Base-by-base conservation (phyloP, 2,329 filamentous ascomycete genomes). In the Penicillium sp. region DNA sequence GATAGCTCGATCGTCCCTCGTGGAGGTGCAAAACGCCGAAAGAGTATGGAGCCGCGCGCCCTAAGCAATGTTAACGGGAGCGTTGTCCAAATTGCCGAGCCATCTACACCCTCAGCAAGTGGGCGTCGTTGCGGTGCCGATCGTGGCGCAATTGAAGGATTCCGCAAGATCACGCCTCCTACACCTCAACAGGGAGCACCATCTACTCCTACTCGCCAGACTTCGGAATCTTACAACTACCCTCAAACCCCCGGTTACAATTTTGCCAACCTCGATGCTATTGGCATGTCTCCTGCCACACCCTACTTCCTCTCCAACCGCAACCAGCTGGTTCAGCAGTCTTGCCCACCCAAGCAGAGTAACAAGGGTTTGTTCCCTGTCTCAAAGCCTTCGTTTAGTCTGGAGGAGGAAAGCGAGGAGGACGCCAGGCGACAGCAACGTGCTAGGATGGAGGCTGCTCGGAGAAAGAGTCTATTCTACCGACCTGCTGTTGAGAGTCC, bases 21-120 rank as follows among this genome's bases (percentile, higher is more conserved):
- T 2, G 88, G 88, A 16, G 87, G 88, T 8, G 83, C 82, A 46
- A 86, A 88, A 51, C 85, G 89, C 47, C 83, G 90, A 49, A 92
- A 91, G 79, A 90, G 86, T 63, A 92, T 93, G 88, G 89, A 92
- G 70, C 89, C 90, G 11, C 85, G 82, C 62, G 83, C 86, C 1
- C 74, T 92, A 19, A 81, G 84, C 52, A 90, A 91, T 63, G 68
- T 85, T 56, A 90, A 91, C 58, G 87, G 87, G 40, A 85, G 80
- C 1, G 75, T 89, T 0, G 77, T 88, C 21, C 67, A 63, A 9
- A 55, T 62, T 19, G 14, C 65, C 8, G 65, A 68, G 29, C 59
- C 65, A 9, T 63, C 64, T n/a, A 60, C 63, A 1, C 51, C 67
- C 2, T 68, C 71, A 21, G 52, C 61, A 8, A 65, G 64, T 23